A percentile compares a stretch with the other conserved stretches of the same genome.
phyloP scores from a whole-genome alignment of 805 yeast genomes.

The Maudiozyma turicensis region DNA sequence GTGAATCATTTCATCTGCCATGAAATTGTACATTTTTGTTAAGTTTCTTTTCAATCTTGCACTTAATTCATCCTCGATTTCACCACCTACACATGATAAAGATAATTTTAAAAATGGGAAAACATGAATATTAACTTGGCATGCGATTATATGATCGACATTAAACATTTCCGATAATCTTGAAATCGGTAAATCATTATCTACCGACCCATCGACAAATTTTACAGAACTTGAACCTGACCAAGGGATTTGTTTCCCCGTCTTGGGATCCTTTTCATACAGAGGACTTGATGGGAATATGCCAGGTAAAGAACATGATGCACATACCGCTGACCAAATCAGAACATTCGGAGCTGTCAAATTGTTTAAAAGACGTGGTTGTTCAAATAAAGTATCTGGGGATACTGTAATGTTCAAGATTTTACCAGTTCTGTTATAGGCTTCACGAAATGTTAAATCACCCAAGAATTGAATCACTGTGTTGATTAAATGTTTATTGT shows the following conservation, averaged over 20 bases:
- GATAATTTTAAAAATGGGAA: slow-evolving; percentile 70
- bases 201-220: slow-evolving; percentile 92
- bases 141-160: slow-evolving; percentile 91
- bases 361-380: slow-evolving; percentile 70
- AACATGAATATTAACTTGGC: slow-evolving; percentile 94
- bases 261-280: slow-evolving; percentile 66
- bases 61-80: slow-evolving; percentile 48
- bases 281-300: slow-evolving; percentile 76
- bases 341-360: slow-evolving; percentile 70
- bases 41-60: slow-evolving; percentile 43
- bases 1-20: slow-evolving; percentile 66
- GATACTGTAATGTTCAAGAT: slow-evolving; percentile 88
- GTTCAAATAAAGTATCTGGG: slow-evolving; percentile 80
- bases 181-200: slow-evolving; percentile 82
- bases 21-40: slow-evolving; percentile 45
- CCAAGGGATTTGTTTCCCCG: slow-evolving; percentile 74
- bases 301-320: slow-evolving; percentile 88
- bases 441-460: slow-evolving; percentile 84
- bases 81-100: slow-evolving; percentile 60
- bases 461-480: slow-evolving; percentile 76
- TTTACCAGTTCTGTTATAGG: slow-evolving; percentile 84
- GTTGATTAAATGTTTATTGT: slow-evolving; percentile 53
- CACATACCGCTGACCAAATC: slow-evolving; percentile 81
- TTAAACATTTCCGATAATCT: slow-evolving; percentile 91
- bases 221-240: slow-evolving; percentile 54